Percentiles rank a stretch among this genome's conserved stretches.
Evolutionary conservation across 78 protist species (phyloP).

Genomic region (Dictyostelium intermedium): DNA sequence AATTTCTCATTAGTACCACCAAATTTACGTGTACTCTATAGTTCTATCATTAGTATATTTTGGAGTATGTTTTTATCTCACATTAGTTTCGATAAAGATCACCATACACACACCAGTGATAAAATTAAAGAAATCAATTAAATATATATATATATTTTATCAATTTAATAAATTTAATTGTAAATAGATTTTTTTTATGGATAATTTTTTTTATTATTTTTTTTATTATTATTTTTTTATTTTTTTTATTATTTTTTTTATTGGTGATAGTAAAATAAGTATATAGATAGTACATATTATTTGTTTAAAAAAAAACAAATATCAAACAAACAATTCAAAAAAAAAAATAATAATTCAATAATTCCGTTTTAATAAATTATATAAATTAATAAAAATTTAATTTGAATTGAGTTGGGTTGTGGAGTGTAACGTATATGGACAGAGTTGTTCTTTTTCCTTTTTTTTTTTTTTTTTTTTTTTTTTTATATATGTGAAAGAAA

Average conservation of each 20-base stretch:
- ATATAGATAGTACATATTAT: neutral
- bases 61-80: conserved; percentile 69
- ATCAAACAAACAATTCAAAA: neutral
- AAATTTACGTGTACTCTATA: conserved; percentile 31
- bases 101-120: neutral
- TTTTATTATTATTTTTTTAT: neutral
- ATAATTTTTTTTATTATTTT: neutral
- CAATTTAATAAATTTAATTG: too few species aligned
- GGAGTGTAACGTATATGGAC: neutral
- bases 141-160: neutral
- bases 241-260: too few species aligned
- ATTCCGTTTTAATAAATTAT: neutral
- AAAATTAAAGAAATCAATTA: neutral
- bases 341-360: neutral
- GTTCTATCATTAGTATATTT: conserved; percentile 57
- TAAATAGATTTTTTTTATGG: neutral
- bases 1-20: conserved; percentile 47
- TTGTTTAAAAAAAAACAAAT: neutral
- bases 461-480: neutral
- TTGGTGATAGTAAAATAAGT: neutral
- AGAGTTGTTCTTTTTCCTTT: neutral
- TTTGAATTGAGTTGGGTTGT: neutral
- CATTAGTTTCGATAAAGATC: conserved; percentile 11
- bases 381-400: neutral
- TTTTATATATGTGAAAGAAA: neutral